phyloP scores from a whole-genome alignment of 208 protist genomes.

The Wallacemonas rigidus region DNA sequence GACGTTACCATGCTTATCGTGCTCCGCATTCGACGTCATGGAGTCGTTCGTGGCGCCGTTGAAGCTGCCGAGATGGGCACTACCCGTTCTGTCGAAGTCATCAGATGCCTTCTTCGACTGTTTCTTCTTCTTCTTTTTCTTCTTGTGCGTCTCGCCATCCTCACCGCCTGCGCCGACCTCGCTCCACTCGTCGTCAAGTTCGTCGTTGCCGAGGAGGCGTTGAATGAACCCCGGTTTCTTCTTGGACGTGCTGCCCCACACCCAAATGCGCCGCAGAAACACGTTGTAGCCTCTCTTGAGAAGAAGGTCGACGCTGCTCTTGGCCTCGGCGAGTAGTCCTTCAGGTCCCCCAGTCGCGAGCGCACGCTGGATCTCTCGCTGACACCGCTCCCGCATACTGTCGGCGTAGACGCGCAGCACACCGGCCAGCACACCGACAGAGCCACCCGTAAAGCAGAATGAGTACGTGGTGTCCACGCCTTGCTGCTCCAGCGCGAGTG shows the following conservation, averaged over 20 bases:
- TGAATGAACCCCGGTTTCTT: slow-evolving; percentile 14
- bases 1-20: slow-evolving; percentile 2
- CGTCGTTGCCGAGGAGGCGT: neutral
- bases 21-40: neutral
- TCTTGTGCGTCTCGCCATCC: neutral
- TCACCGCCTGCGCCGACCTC: slow-evolving; percentile 7
- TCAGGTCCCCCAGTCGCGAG: neutral
- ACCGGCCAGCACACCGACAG: slow-evolving; percentile 59
- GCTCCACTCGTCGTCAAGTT: slow-evolving; percentile 1
- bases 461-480: slow-evolving; percentile 37
- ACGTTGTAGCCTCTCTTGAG: slow-evolving; percentile 36
- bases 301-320: slow-evolving; percentile 15
- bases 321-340: neutral
- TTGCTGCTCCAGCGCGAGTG: slow-evolving; percentile 22
- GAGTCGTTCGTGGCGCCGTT: neutral
- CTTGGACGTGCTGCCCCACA: slow-evolving; percentile 52
- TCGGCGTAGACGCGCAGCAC: slow-evolving; percentile 48
- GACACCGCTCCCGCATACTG: slow-evolving; percentile 21
- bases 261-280: slow-evolving; percentile 47
- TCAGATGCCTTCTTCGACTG: neutral
- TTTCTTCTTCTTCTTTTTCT: slow-evolving; percentile 9
- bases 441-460: slow-evolving; percentile 57
- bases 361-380: slow-evolving; percentile 8
- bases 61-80: neutral
- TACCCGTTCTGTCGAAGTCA: neutral